A percentile compares a stretch with the other conserved stretches of the same genome.
These are phyloP conservation scores for Ascochyta lentis DNA, from an alignment of 2,329 filamentous ascomycete genomes.

Conservation along the genomic window DNA sequence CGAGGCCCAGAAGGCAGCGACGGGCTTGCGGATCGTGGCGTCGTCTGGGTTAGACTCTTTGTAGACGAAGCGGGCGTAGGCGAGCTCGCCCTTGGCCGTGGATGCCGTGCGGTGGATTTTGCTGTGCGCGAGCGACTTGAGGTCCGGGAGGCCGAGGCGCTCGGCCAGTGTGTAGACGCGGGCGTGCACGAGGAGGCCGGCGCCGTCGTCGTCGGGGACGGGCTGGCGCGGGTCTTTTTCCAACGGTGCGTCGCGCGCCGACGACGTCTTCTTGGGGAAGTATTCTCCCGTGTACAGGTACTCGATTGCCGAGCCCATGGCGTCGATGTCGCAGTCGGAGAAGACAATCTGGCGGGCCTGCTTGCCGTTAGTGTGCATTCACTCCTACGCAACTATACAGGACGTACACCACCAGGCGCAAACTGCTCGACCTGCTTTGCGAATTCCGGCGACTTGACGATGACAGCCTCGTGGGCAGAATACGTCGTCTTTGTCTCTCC, in stretches of 20 bases:
- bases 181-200: constrained; percentile 86
- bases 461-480: constrained; percentile 79
- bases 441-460: constrained; percentile 78
- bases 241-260: constrained; percentile 69
- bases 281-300: constrained; percentile 88
- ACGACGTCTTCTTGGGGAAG: constrained; percentile 70
- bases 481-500: constrained; percentile 68
- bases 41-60: constrained; percentile 74
- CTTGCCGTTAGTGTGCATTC: not conserved
- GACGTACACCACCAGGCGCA: constrained; percentile 66
- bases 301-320: constrained; percentile 80
- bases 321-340: constrained; percentile 70
- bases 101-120: constrained; percentile 94
- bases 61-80: constrained; percentile 91
- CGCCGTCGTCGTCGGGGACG: constrained; percentile 75
- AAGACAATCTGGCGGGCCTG: constrained; percentile 74
- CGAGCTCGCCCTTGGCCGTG: constrained; percentile 87
- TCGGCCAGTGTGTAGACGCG: constrained; percentile 88
- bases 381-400: too few relatives aligned
- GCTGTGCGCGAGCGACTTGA: constrained; percentile 79
- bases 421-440: constrained; percentile 68
- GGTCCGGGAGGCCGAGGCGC: constrained; percentile 69
- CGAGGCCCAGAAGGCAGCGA: constrained; percentile 90
- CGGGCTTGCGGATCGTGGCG: constrained; percentile 75
- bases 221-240: constrained; percentile 72